phyloP scores from a whole-genome alignment of 2,329 filamentous ascomycete genomes.

The Aspergillus nomiae region DNA sequence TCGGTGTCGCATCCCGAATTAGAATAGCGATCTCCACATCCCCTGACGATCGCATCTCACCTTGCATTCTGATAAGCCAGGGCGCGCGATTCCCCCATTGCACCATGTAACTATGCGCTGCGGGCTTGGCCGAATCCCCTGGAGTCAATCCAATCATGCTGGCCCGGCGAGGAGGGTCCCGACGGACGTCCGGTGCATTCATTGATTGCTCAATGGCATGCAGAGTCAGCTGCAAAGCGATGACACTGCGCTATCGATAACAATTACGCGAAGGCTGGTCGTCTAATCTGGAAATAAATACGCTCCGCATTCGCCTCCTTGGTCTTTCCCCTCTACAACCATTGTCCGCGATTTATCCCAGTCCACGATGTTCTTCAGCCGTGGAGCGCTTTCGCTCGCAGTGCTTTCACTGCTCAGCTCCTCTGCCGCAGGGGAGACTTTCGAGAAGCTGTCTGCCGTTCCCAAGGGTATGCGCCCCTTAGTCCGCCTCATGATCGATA shows the following conservation, averaged over 20 bases:
- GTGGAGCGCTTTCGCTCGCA: slow-evolving; percentile 32
- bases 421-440: slow-evolving; percentile 32
- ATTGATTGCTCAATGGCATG: neutral
- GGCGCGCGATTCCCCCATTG: neutral
- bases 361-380: slow-evolving; percentile 30
- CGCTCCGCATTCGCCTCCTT: neutral
- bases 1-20: neutral
- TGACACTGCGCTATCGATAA: neutral
- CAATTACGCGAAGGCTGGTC: slow-evolving; percentile 4
- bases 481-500: neutral
- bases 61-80: slow-evolving; percentile 7
- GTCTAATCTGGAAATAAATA: neutral
- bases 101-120: slow-evolving; percentile 13
- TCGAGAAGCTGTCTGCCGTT: slow-evolving; percentile 37
- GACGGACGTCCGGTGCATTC: slow-evolving; percentile 5
- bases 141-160: slow-evolving; percentile 9
- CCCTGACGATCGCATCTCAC: slow-evolving; percentile 12
- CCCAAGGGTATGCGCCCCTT: slow-evolving; percentile 32
- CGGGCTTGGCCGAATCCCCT: neutral
- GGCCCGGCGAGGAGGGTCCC: neutral
- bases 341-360: neutral
- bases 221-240: neutral
- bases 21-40: slow-evolving; percentile 4
- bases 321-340: neutral
- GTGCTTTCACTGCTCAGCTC: slow-evolving; percentile 31